Evolutionary conservation across 2,329 filamentous ascomycete species (phyloP), one percentile per base, ranked within the genome.

Genomic region (Neonectria faginata): DNA sequence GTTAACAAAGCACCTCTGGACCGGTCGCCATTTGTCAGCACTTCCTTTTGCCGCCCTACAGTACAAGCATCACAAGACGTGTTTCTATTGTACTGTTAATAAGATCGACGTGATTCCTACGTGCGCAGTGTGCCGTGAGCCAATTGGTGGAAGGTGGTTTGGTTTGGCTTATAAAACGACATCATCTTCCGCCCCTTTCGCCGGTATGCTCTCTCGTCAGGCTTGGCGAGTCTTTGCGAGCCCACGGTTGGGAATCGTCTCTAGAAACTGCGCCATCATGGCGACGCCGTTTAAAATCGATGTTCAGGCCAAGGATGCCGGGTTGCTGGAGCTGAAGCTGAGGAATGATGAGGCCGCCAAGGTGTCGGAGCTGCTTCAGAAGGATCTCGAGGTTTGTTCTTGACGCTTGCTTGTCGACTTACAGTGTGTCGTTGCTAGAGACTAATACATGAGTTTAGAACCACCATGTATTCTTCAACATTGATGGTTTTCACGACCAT

Each of bases 401-500:
- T n/a, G 12, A 18, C 12, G 36, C 14, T n/a, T 7, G 3, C 36
- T n/a, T 39, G 5, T n/a, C 6, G 18, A 20, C n/a, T 20, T 20
- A n/a, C 3, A 31, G 4, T 9, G 20, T 3, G 5, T 22, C 4
- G 11, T 31, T n/a, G 11, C 14, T 5, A 41, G 25, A 39, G 36
- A 11, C 64, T 73, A 36, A 68, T 36, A 22, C 14, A 42, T 10
- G 7, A 60, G 33, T 25, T 22, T 22, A 78, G 78, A 71, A 70
- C 16, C 88, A 94, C 71, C 92, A 97, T 74, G 90, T 94, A 62
- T 97, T 91, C 80, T 97, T 94, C 83, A 97, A 96, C 66, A 65
- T 85, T 0, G 74, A 78, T 2, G 91, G 91, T 0, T 97, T 91
- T 67, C 94, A 97, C 74, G 92, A 97, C 76, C 94, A 97, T 73